Evolutionary conservation across 352 stramenopile genomes (phyloP).

Genomic region (Globisporangium okanoganense): DNA sequence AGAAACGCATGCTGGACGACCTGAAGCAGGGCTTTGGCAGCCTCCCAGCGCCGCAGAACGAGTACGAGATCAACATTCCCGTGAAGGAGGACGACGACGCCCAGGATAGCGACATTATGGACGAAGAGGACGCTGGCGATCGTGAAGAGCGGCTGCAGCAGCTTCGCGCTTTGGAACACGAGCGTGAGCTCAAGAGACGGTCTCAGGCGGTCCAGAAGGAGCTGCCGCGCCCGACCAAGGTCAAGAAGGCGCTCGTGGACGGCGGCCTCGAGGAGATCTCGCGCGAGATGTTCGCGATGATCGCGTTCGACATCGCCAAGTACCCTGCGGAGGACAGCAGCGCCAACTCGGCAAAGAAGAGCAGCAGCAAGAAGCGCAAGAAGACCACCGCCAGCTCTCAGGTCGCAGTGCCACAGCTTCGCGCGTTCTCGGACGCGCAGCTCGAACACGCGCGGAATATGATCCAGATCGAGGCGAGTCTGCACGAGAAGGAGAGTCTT

Average conservation of each 20-base stretch:
- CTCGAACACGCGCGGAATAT: conserved; percentile 68
- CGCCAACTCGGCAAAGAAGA: conserved; percentile 37
- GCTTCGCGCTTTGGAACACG: conserved; percentile 41
- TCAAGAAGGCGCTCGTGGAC: conserved; percentile 51
- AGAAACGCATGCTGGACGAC: conserved; percentile 46
- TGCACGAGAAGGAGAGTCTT: conserved; percentile 27
- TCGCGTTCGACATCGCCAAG: conserved; percentile 59
- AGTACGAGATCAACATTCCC: conserved; percentile 79
- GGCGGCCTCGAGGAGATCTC: conserved; percentile 34
- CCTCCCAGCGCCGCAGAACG: conserved; percentile 77
- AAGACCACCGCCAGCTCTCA: conserved; percentile 26
- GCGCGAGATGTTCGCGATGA: conserved; percentile 61
- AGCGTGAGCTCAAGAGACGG: conserved; percentile 58
- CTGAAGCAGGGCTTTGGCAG: conserved; percentile 69
- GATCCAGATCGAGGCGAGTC: conserved; percentile 74
- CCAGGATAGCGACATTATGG: not conserved
- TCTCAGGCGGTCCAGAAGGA: conserved; percentile 64
- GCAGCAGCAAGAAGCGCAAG: conserved; percentile 60
- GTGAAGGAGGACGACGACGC: conserved; percentile 49
- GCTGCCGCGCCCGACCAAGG: conserved; percentile 64
- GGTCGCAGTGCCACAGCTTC: conserved; percentile 21
- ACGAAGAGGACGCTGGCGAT: conserved; percentile 79
- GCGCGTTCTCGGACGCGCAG: conserved; percentile 57
- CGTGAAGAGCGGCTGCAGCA: conserved; percentile 55
- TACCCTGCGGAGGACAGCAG: conserved; percentile 36